These are phyloP conservation scores for Pyrus hybrid DNA, from an alignment of 331 rosid species.

Conservation along the genomic window DNA sequence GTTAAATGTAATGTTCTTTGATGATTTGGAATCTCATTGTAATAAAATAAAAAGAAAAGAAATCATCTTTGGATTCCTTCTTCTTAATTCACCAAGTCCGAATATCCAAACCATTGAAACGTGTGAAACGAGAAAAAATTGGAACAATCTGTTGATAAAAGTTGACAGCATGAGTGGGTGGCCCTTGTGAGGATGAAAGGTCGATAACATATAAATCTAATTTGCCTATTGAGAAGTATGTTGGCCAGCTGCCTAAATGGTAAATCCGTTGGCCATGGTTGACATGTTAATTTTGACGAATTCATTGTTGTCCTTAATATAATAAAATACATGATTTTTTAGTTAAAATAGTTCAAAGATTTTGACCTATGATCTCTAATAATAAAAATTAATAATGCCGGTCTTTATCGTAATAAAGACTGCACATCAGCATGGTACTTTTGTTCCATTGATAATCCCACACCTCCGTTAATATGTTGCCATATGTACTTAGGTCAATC, in stretches of 20 bases:
- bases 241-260: neutral
- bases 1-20: neutral
- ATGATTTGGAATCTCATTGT: neutral
- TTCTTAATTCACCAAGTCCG: too few species aligned
- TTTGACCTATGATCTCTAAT: neutral
- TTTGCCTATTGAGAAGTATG: too few species aligned
- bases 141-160: neutral
- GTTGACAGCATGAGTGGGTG: neutral
- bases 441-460: neutral
- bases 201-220: too few species aligned
- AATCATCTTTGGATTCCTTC: too few species aligned
- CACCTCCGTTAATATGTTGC: neutral
- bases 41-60: too few species aligned
- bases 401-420: too few species aligned
- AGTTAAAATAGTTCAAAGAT: neutral
- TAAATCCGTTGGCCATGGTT: neutral
- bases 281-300: neutral
- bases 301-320: neutral
- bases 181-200: neutral
- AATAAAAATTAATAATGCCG: neutral
- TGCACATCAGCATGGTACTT: neutral
- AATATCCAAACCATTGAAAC: too few species aligned
- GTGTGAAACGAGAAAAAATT: neutral
- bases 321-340: neutral
- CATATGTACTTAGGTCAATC: neutral